These are phyloP conservation scores for Globisporangium camurandrum DNA, from an alignment of 352 stramenopile genomes.

Conservation along the genomic window DNA sequence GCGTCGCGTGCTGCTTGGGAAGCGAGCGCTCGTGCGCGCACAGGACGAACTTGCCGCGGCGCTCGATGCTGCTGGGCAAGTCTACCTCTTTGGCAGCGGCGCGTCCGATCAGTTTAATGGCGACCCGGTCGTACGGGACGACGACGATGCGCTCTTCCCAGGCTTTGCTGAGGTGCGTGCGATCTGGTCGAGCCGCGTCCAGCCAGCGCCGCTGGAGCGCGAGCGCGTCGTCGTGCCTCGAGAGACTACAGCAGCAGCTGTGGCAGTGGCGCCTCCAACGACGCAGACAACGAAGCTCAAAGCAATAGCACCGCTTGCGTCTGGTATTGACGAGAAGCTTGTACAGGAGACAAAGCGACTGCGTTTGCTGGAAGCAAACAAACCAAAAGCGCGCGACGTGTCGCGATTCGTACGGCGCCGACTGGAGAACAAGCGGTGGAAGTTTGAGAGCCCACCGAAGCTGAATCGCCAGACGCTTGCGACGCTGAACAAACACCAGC, in stretches of 20 bases:
- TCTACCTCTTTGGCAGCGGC: conserved; percentile 89
- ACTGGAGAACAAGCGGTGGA: conserved; percentile 63
- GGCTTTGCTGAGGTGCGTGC: conserved; percentile 55
- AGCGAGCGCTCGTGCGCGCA: conserved; percentile 52
- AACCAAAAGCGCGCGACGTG: conserved; percentile 5
- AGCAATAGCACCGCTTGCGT: too few species aligned
- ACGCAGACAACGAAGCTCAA: not conserved
- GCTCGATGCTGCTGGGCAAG: conserved; percentile 88
- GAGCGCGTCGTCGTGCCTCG: not conserved
- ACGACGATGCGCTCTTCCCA: conserved; percentile 53
- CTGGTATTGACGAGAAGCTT: conserved; percentile 7
- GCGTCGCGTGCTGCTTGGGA: conserved; percentile 26
- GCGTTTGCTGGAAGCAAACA: conserved; percentile 8
- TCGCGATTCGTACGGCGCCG: conserved; percentile 50
- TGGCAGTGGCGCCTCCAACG: not conserved
- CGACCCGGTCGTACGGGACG: conserved; percentile 31
- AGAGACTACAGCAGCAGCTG: not conserved
- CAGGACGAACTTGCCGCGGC: conserved; percentile 80
- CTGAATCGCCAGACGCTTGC: conserved; percentile 34
- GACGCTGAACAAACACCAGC: conserved; percentile 12
- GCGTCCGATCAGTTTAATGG: conserved; percentile 79
- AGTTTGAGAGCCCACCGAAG: conserved; percentile 50
- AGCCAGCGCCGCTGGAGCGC: conserved; percentile 5
- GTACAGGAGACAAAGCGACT: conserved; percentile 7
- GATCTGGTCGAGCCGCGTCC: conserved; percentile 49